Conservation (phyloP, 2,329 filamentous ascomycete genomes). For the Pestalotiopsis sp. region DNA sequence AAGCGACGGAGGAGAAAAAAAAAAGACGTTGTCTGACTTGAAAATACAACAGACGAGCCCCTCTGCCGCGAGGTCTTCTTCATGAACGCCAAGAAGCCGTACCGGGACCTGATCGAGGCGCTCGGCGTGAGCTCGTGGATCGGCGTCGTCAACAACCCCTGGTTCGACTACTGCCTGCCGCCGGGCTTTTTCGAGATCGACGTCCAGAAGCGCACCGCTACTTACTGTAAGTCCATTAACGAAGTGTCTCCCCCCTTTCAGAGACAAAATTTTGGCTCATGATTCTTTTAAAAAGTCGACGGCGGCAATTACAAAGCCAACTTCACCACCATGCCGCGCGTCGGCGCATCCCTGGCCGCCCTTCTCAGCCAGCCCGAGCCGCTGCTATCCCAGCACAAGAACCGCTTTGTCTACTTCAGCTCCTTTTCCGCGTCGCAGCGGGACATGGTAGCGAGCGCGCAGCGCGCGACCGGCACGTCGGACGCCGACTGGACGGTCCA, state of each 20-base stretch:
- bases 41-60: conserved; percentile 8
- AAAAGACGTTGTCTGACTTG: neutral
- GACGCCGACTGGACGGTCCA: conserved; percentile 31
- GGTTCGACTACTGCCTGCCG: conserved; percentile 35
- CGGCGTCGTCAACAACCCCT: conserved; percentile 34
- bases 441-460: conserved; percentile 37
- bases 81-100: conserved; percentile 27
- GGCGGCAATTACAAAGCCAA: conserved; percentile 27
- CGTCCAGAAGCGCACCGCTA: conserved; percentile 29
- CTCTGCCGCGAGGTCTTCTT: conserved; percentile 25
- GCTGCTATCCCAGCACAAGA: conserved; percentile 30
- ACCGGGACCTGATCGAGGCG: conserved; percentile 30
- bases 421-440: conserved; percentile 38
- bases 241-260: neutral
- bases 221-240: conserved; percentile 34
- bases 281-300: conserved; percentile 17
- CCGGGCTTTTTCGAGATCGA: conserved; percentile 35
- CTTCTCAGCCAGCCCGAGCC: conserved; percentile 36
- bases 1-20: neutral
- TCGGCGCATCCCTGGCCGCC: conserved; percentile 37
- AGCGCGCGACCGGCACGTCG: conserved; percentile 33
- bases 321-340: conserved; percentile 32
- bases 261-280: neutral
- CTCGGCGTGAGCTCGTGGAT: conserved; percentile 35
- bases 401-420: conserved; percentile 35